Evolutionary conservation across 2,329 filamentous ascomycete species (phyloP), one percentile per base, ranked within the genome.

Genomic region (Cladosporium velox): DNA sequence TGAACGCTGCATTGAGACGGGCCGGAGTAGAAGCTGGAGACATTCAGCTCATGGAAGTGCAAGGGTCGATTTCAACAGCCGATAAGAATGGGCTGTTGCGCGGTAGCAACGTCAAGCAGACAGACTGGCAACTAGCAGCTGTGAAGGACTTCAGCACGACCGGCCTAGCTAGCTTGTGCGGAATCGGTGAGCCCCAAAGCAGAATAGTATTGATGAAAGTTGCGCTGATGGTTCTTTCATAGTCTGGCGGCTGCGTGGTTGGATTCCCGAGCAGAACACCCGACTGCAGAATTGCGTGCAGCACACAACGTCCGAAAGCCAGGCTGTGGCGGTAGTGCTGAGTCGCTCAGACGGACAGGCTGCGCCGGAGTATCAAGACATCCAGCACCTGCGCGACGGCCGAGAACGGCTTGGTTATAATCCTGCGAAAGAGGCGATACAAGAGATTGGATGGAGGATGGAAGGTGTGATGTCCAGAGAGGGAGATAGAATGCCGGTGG

Each of bases 401-500:
- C 55, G 72, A 55, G 72, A 74, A 44, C 63, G 72, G 34, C 65
- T 74, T 52, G 72, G 70, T 21, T 70, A 74, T 64, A 74, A 74
- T 64, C 72, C 72, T 21, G 70, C 70, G 12, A 28, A 32, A 21
- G 64, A 67, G 28, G 67, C 70, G 60, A 67, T 59, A 38, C 68
- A 65, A 54, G 67, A 69, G 3, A 70, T 73, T 32, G 67, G 66
- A 6, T 72, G 73, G 60, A 72, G 73, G 28, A 64, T 72, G n/a
- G 66, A 69, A 52, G 69, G 68, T 32, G 71, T 74, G 61, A 65
- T 65, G 54, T 68, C 69, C 34, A 66, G 66, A n/a, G 64, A 65
- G 35, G 67, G 69, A 64, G 67, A 63, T 54, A 66, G 26, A 47
- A 59, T n/a, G 51, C 67, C 35, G 28, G 15, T 49, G 14, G 5